These are phyloP conservation scores for Petunia secreta DNA, from an alignment of 257 asterid species.

Conservation along the genomic window DNA sequence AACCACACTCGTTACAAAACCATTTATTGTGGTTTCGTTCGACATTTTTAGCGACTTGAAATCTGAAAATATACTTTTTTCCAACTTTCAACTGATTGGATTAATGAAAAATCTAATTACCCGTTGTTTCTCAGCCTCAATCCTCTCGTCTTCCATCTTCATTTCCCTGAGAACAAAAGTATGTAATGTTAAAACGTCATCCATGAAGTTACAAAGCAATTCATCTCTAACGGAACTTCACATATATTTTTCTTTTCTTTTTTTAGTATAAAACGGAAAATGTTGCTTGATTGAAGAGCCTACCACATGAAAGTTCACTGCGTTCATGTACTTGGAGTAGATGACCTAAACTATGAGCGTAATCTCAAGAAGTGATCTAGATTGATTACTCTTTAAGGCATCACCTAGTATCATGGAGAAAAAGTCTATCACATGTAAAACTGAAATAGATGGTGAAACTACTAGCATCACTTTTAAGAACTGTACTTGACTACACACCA, in stretches of 20 bases:
- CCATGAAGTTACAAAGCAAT: background rate
- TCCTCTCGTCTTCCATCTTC: constrained; percentile 95
- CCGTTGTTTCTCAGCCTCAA: constrained; percentile 93
- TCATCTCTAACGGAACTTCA: constrained; percentile 6
- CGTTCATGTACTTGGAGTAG: background rate
- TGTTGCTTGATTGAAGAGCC: background rate
- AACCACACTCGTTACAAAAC: background rate
- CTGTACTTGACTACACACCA: background rate
- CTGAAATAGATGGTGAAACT: background rate
- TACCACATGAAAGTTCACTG: background rate
- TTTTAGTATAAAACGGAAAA: constrained; percentile 2
- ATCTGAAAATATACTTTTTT: background rate
- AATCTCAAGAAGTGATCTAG: background rate
- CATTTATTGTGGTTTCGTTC: background rate
- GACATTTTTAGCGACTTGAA: background rate
- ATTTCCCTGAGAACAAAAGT: constrained; percentile 73
- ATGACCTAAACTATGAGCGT: background rate
- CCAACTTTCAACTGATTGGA: constrained; percentile 4
- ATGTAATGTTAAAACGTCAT: background rate
- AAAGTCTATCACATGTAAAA: background rate
- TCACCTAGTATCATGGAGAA: background rate
- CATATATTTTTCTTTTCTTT: background rate
- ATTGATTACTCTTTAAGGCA: background rate
- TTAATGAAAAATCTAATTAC: constrained; percentile 44
- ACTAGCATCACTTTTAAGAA: background rate